phyloP scores from a whole-genome alignment of 345 rosid species.

The Adansonia digitata region DNA sequence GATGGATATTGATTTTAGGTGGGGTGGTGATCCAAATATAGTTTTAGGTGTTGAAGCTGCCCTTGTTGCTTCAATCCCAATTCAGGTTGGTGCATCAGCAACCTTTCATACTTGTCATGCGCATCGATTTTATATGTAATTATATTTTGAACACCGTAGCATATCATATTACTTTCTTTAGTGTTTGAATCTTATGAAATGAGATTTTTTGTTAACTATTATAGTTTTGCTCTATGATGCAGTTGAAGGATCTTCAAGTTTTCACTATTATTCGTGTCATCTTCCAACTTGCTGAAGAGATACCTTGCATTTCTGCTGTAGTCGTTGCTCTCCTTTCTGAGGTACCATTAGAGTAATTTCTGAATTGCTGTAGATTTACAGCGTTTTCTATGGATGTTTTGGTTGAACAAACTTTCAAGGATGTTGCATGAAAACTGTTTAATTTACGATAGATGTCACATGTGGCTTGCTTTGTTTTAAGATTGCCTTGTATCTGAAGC shows the following conservation, averaged over 20 bases:
- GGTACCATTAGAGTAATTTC: slow-evolving; percentile 32
- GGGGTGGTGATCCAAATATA: slow-evolving; percentile 99
- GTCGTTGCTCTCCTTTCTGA: slow-evolving; percentile 96
- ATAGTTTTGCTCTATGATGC: slow-evolving; percentile 28
- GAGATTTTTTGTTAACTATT: slow-evolving; percentile 1
- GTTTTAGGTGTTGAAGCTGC: slow-evolving; percentile 90
- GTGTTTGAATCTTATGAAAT: not conserved
- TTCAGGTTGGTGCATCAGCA: slow-evolving; percentile 55
- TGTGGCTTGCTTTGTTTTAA: not conserved
- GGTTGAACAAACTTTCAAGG: not conserved
- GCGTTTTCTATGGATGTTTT: not conserved
- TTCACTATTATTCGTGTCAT: slow-evolving; percentile 90
- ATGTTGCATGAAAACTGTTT: not conserved
- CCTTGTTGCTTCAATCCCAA: slow-evolving; percentile 93
- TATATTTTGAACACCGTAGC: not conserved
- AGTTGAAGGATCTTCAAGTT: slow-evolving; percentile 98
- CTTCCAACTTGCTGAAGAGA: slow-evolving; percentile 96
- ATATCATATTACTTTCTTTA: not conserved
- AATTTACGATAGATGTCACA: not conserved
- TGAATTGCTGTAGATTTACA: not conserved
- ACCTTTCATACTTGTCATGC: not conserved
- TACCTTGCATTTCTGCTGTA: slow-evolving; percentile 97
- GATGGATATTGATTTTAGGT: slow-evolving; percentile 94
- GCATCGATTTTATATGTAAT: not conserved
- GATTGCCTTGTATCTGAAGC: not conserved